phyloP scores from a whole-genome alignment of 495 filamentous ascomycete species.

The Parathielavia hyrcaniae region DNA sequence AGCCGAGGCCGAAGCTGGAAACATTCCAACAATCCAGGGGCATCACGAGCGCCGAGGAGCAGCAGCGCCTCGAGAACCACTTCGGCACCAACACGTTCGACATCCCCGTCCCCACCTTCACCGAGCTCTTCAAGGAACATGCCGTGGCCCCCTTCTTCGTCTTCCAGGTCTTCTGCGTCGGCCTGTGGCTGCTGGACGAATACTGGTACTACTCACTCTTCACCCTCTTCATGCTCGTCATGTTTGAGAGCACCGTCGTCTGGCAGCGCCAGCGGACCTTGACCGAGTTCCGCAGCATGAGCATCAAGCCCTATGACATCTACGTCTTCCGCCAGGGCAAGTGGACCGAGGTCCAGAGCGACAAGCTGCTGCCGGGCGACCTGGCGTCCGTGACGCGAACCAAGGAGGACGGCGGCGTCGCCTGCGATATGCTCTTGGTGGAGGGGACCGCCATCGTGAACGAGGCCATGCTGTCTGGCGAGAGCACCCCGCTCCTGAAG shows the following conservation, averaged over 20 bases:
- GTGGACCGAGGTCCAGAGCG: conserved; percentile 86
- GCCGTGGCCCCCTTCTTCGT: conserved; percentile 99
- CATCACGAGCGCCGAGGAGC: conserved; percentile 61
- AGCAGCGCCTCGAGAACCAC: conserved; percentile 74
- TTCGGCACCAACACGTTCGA: conserved; percentile 97
- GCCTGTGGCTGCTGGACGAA: conserved; percentile 97
- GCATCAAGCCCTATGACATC: conserved; percentile 93
- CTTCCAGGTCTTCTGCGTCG: conserved; percentile 98
- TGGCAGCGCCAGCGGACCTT: conserved; percentile 98
- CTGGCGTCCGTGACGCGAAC: conserved; percentile 89
- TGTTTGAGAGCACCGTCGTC: conserved; percentile 96
- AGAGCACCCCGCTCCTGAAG: conserved; percentile 94
- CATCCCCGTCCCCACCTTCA: conserved; percentile 91
- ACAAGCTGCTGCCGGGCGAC: conserved; percentile 93
- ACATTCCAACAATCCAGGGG: conserved; percentile 74
- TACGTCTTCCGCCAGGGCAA: conserved; percentile 79
- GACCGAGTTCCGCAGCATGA: conserved; percentile 97
- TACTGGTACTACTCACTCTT: conserved; percentile 99
- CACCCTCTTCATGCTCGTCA: conserved; percentile 95
- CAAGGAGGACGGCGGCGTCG: conserved; percentile 94
- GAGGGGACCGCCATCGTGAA: conserved; percentile 97
- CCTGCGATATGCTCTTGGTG: conserved; percentile 92
- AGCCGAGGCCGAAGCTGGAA: conserved; percentile 69
- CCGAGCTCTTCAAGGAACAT: conserved; percentile 96
- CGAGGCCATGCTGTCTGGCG: conserved; percentile 97